A percentile compares a stretch with the other conserved stretches of the same genome.
phyloP scores from a whole-genome alignment of 2,329 filamentous ascomycete species.

The Sclerotinia glacialis region DNA sequence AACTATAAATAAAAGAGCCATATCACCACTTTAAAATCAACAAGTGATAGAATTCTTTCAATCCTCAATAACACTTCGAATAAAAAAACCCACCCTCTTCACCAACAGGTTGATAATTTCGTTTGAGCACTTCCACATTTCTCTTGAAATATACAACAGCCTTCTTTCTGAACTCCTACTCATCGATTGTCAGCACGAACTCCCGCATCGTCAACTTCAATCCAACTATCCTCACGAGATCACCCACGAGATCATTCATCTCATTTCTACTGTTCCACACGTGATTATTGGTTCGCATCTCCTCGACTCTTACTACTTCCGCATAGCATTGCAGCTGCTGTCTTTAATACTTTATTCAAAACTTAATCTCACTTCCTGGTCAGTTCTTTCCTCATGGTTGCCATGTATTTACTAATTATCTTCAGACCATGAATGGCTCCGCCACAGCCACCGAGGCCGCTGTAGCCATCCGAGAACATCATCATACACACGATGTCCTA shows the following conservation, averaged over 20 bases:
- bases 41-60: neutral
- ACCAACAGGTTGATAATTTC: neutral
- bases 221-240: neutral
- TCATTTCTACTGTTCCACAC: neutral
- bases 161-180: neutral
- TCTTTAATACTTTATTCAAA: neutral
- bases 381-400: neutral
- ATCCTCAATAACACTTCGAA: neutral
- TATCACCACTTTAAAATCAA: neutral
- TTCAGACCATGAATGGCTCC: constrained; percentile 6
- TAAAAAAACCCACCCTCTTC: neutral
- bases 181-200: neutral
- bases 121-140: neutral
- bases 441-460: neutral
- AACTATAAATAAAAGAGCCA: neutral
- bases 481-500: constrained; percentile 22
- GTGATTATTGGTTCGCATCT: constrained; percentile 7
- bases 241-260: neutral
- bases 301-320: neutral
- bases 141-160: neutral
- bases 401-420: neutral
- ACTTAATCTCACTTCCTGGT: neutral
- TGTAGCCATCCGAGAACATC: constrained; percentile 1
- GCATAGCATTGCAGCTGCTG: neutral
- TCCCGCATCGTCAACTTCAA: neutral